Conservation (phyloP, 805 yeast species). For the Wickerhamomyces hampshirensis region DNA sequence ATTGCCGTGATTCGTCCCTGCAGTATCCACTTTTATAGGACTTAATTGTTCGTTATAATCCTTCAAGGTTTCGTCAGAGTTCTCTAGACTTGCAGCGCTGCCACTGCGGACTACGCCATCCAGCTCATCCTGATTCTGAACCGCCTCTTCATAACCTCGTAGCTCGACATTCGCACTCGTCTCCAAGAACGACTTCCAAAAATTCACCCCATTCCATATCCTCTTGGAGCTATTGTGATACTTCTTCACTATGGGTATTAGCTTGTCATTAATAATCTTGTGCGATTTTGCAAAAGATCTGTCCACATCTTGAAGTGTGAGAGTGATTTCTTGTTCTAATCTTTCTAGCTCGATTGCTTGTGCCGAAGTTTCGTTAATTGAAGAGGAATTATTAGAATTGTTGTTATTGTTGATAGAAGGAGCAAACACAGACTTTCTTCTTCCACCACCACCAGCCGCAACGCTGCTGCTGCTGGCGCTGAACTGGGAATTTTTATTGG, state of each 20-base stretch:
- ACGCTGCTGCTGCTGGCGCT: no score
- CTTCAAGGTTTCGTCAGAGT: constrained; percentile 6
- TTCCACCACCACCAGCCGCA: constrained; percentile 15
- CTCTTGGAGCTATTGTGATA: constrained; percentile 55
- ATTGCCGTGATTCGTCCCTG: constrained; percentile 9
- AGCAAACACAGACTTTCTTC: constrained; percentile 24
- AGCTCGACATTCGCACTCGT: constrained; percentile 65
- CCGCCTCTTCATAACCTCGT: constrained; percentile 43
- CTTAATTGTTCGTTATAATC: constrained; percentile 25
- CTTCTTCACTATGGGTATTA: constrained; percentile 61
- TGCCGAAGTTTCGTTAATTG: constrained; percentile 17
- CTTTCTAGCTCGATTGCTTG: constrained; percentile 44
- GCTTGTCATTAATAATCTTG: constrained; percentile 57
- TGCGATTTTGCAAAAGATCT: constrained; percentile 65
- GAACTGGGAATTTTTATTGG: no score
- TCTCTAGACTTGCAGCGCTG: neutral
- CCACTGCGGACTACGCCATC: constrained; percentile 1
- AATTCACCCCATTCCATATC: constrained; percentile 62
- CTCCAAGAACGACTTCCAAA: constrained; percentile 78
- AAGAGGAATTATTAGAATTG: no score
- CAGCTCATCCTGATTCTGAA: constrained; percentile 7
- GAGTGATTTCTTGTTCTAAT: constrained; percentile 74
- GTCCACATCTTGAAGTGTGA: constrained; percentile 75
- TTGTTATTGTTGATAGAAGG: constrained; percentile 13
- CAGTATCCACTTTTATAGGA: constrained; percentile 21